Base-by-base conservation (phyloP, 1,284 basidiomycete genomes). In the Rhodotorula sp. region DNA sequence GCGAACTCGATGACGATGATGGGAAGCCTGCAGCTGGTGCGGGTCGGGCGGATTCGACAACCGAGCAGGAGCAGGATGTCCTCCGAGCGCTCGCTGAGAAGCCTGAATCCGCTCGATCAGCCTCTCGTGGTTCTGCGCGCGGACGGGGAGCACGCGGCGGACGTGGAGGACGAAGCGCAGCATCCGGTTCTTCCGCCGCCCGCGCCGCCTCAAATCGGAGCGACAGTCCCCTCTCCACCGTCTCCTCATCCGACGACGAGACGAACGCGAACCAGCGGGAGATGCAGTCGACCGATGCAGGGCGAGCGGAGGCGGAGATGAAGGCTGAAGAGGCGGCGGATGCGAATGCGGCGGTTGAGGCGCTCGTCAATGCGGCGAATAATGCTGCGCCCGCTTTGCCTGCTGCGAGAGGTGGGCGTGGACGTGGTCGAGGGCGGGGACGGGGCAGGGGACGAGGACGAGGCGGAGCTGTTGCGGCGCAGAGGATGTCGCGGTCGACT, bases 1-100 rank as follows among this genome's bases (percentile, higher is more conserved):
- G 59, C 30, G 64, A 56, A 9, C 47, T 46, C 30, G 64, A 63
- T 3, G 65, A 62, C 60, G 65, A 67, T 9, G 60, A 53, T n/a
- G 55, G 48, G 3, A 37, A 59, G 26, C 51, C 20, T 24, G 56
- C 48, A 13, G 7, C 15, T 44, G 40, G 40, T 44, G 40, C 40
- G 16, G 40, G 40, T 44, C 40, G 40, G 40, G 15, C 40, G 15
- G 40, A 44, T 13, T 7, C 40, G 16, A 13, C 40, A 18, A 18
- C 10, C 40, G 40, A 44, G 40, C 40, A 44, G 13, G 40, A 44
- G 40, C 40, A 18, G 40, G 40, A 44, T 44, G 40, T 44, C 40
- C 5, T 44, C 7, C 40, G 40, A 6, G 10, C 40, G 10, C 40
- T 44, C 40, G 40, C 40, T 18, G 40, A 13, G 40, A 44, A 44